Percentiles rank a stretch among this genome's conserved stretches.
phyloP scores from a whole-genome alignment of 2,329 filamentous ascomycete species.

The Clonostachys rhizophaga region DNA sequence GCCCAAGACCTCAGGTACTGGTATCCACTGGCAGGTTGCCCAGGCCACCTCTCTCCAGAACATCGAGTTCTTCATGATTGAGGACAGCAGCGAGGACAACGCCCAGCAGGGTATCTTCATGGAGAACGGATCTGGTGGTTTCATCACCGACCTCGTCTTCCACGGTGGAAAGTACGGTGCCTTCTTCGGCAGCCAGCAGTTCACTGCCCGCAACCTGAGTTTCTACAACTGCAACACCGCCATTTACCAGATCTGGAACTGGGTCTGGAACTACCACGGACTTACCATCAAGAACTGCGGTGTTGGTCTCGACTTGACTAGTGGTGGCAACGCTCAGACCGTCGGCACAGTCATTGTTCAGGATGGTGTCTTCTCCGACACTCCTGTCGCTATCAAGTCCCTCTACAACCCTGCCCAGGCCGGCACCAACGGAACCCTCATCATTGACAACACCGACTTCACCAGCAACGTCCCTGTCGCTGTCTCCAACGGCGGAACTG shows the following conservation, averaged over 20 bases:
- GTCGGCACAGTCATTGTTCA: slow-evolving; percentile 83
- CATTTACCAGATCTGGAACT: slow-evolving; percentile 90
- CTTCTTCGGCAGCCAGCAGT: slow-evolving; percentile 83
- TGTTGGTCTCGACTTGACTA: slow-evolving; percentile 77
- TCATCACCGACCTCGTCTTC: slow-evolving; percentile 79
- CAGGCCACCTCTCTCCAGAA: slow-evolving; percentile 79
- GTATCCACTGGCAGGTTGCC: slow-evolving; percentile 84
- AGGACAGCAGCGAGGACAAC: slow-evolving; percentile 59
- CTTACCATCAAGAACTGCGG: slow-evolving; percentile 68
- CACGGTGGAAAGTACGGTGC: slow-evolving; percentile 75
- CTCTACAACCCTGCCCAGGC: slow-evolving; percentile 61
- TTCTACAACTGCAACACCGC: slow-evolving; percentile 82
- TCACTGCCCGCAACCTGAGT: slow-evolving; percentile 75
- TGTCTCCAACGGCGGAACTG: slow-evolving; percentile 54
- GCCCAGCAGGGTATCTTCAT: slow-evolving; percentile 76
- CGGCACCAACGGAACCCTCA: slow-evolving; percentile 72
- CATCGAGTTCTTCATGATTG: slow-evolving; percentile 74
- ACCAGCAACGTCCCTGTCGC: slow-evolving; percentile 59
- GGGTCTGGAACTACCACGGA: slow-evolving; percentile 78
- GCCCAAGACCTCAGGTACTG: slow-evolving; percentile 56
- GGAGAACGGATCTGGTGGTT: slow-evolving; percentile 80
- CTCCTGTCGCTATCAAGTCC: slow-evolving; percentile 65
- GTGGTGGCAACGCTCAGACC: slow-evolving; percentile 56
- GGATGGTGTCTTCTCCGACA: slow-evolving; percentile 76
- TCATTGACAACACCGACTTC: slow-evolving; percentile 90